Conservation (phyloP, 768 basidiomycete genomes). For the Gymnopilus junonius region DNA sequence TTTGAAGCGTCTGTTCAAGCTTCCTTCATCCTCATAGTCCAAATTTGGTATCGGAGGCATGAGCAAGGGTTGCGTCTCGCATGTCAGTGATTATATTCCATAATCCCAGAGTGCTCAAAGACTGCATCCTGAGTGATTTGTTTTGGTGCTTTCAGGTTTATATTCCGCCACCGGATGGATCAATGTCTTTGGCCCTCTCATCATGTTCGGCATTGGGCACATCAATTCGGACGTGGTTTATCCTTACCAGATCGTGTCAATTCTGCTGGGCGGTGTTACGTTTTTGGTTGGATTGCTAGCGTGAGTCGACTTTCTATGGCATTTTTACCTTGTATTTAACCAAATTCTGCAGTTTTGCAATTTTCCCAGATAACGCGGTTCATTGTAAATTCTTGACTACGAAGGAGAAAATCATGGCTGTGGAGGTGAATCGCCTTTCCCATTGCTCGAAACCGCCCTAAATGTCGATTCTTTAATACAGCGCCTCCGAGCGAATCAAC, state of each 20-base stretch:
- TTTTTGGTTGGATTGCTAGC: constrained; percentile 28
- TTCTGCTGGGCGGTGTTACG: constrained; percentile 33
- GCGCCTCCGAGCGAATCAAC: constrained; percentile 39
- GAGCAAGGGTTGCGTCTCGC: constrained; percentile 39
- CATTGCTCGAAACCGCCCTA: not conserved
- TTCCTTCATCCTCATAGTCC: constrained; percentile 35
- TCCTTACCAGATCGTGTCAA: constrained; percentile 34
- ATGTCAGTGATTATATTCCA: constrained; percentile 27
- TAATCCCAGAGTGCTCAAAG: too few relatives aligned
- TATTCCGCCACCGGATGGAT: constrained; percentile 36
- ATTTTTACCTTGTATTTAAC: not conserved
- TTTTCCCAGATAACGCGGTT: constrained; percentile 38
- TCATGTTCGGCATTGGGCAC: constrained; percentile 40
- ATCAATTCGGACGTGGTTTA: constrained; percentile 28
- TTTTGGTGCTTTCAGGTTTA: too few relatives aligned
- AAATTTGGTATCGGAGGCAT: constrained; percentile 40
- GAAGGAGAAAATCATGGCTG: constrained; percentile 35
- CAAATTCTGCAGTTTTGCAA: constrained; percentile 26
- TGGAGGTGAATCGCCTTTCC: constrained; percentile 26
- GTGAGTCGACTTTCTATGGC: constrained; percentile 14
- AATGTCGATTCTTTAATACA: constrained; percentile 1
- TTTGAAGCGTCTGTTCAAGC: constrained; percentile 37
- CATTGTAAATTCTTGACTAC: constrained; percentile 32
- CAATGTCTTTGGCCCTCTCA: constrained; percentile 39
- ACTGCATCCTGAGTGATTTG: too few relatives aligned